Evolutionary conservation across 176 grass and related monocot species (phyloP).

Genomic region (Eragrostis curvula): DNA sequence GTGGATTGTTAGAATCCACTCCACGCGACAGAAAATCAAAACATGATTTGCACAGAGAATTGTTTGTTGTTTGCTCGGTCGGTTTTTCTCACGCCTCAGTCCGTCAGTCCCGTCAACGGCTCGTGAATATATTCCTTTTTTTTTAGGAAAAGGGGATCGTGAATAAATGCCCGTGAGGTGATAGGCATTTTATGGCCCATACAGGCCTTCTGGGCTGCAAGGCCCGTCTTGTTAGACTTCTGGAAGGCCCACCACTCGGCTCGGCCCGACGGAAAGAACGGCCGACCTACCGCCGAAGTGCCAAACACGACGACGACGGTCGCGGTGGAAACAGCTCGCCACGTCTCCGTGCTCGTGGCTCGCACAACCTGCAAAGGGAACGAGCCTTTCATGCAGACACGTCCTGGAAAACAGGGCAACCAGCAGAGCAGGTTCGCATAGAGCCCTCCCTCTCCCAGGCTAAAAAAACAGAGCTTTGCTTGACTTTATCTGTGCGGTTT

Average conservation of each 20-base stretch:
- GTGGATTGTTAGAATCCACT: no score
- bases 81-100: no score
- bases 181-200: neutral
- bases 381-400: neutral
- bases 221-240: neutral
- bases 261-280: neutral
- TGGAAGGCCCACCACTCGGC: neutral
- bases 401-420: slow-evolving; percentile 17
- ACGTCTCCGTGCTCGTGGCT: slow-evolving; percentile 34
- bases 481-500: slow-evolving; percentile 53
- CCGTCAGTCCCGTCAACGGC: no score
- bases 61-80: no score
- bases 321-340: neutral
- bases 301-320: slow-evolving; percentile 4
- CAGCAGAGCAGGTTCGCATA: neutral
- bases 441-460: neutral
- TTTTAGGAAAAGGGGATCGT: no score
- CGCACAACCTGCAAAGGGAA: slow-evolving; percentile 2
- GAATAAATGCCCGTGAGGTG: no score
- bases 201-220: neutral
- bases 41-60: no score
- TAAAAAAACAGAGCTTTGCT: slow-evolving; percentile 21
- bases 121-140: no score
- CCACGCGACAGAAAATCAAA: no score
- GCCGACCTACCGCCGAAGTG: neutral